Percentiles rank a stretch among this genome's conserved stretches.
Conservation (phyloP, 345 rosid species). For the Brassica carinata region DNA sequence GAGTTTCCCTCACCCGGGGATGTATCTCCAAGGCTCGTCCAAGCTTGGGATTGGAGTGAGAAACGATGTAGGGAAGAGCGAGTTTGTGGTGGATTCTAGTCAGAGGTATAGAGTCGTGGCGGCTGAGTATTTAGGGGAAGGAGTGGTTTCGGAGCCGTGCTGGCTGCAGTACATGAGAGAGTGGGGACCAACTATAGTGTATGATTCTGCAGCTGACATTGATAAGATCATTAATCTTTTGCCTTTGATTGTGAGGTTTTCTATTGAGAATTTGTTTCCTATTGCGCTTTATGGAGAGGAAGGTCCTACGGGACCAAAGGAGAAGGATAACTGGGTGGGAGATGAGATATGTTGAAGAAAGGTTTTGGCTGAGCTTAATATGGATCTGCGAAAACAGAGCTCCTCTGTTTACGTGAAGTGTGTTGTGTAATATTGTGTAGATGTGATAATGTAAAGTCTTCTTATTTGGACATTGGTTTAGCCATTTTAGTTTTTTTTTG, state of each 20-base stretch:
- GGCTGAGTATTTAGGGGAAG: constrained; percentile 71
- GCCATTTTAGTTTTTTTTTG: too few species aligned
- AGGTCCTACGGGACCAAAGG: constrained; percentile 97
- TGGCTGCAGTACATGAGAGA: constrained; percentile 94
- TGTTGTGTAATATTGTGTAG: constrained; percentile 15
- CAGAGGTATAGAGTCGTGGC: constrained; percentile 59
- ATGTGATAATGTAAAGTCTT: neutral
- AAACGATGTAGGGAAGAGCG: constrained; percentile 67
- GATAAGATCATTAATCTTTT: constrained; percentile 68
- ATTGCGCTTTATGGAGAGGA: constrained; percentile 90
- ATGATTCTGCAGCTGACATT: constrained; percentile 74
- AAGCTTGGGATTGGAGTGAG: constrained; percentile 80
- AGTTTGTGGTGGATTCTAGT: constrained; percentile 68
- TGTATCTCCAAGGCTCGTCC: constrained; percentile 76
- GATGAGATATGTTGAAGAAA: constrained; percentile 59
- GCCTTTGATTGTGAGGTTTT: constrained; percentile 69
- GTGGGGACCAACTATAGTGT: constrained; percentile 89
- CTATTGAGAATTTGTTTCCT: constrained; percentile 79
- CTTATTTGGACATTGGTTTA: neutral
- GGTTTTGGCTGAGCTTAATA: neutral
- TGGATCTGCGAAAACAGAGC: constrained; percentile 15
- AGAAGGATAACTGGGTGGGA: constrained; percentile 82
- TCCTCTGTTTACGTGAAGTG: constrained; percentile 24
- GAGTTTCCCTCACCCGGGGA: constrained; percentile 83
- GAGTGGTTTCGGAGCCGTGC: constrained; percentile 57